These are phyloP conservation scores for Nephelium lappaceum DNA, from an alignment of 345 rosid species.

Conservation along the genomic window DNA sequence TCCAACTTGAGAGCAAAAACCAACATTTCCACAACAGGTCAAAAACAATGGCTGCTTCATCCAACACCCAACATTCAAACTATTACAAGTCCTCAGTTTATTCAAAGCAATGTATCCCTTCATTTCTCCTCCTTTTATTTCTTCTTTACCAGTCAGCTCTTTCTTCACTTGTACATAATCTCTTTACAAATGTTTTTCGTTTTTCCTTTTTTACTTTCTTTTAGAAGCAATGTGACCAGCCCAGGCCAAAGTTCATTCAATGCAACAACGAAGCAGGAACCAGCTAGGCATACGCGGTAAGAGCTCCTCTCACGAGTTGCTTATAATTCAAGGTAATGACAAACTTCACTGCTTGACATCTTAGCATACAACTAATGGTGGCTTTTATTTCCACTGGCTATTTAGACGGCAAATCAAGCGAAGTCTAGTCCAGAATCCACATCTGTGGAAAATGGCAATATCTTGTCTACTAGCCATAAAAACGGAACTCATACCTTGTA, in stretches of 20 bases:
- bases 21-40: background rate
- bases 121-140: background rate
- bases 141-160: background rate
- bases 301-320: background rate
- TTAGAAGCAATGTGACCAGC: background rate
- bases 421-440: background rate
- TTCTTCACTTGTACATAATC: background rate
- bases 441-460: background rate
- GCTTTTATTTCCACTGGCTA: background rate
- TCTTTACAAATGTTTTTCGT: background rate
- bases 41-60: background rate
- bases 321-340: background rate
- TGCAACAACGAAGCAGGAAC: slow-evolving; percentile 17
- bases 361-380: background rate
- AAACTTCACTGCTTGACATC: background rate
- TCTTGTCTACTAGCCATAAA: slow-evolving; percentile 26
- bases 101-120: background rate
- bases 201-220: background rate
- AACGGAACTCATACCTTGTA: slow-evolving; percentile 27
- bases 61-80: background rate
- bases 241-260: background rate
- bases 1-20: background rate
- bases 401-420: background rate
- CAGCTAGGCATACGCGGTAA: background rate
- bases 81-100: background rate